Evolutionary conservation across 2,329 filamentous ascomycete species (phyloP).

Genomic region (Didymella keratinophila): DNA sequence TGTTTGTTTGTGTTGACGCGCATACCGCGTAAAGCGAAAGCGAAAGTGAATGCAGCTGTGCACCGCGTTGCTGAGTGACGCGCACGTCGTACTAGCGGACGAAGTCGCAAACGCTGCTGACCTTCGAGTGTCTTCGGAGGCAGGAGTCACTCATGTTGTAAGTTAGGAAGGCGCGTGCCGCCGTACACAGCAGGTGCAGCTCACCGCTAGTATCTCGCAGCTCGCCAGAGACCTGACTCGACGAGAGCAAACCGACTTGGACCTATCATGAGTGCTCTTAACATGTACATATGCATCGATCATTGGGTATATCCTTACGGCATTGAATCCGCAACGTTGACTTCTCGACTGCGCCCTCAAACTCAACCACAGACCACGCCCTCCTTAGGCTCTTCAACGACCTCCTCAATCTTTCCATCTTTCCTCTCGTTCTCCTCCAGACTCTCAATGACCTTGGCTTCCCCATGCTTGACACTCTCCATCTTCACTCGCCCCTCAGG

Average conservation of each 20-base stretch:
- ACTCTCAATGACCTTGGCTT: slow-evolving; percentile 20
- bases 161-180: background rate
- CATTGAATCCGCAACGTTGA: background rate
- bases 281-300: background rate
- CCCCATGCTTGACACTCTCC: slow-evolving; percentile 54
- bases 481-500: slow-evolving; percentile 60
- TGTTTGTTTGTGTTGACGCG: background rate
- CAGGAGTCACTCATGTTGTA: background rate
- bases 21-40: background rate
- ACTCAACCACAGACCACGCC: slow-evolving; percentile 55
- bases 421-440: slow-evolving; percentile 21
- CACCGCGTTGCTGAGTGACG: background rate
- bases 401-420: slow-evolving; percentile 22
- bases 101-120: background rate
- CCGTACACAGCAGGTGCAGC: background rate
- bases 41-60: background rate
- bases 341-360: background rate
- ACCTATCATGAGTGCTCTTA: background rate
- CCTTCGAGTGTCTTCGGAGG: background rate
- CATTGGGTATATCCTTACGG: slow-evolving; percentile 8
- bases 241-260: too few species aligned
- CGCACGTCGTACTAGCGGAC: background rate
- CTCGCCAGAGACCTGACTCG: background rate
- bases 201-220: background rate
- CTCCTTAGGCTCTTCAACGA: slow-evolving; percentile 54